These are phyloP conservation scores for Dictyostelium brefeldianum DNA, from an alignment of 78 protist genomes.

Conservation along the genomic window DNA sequence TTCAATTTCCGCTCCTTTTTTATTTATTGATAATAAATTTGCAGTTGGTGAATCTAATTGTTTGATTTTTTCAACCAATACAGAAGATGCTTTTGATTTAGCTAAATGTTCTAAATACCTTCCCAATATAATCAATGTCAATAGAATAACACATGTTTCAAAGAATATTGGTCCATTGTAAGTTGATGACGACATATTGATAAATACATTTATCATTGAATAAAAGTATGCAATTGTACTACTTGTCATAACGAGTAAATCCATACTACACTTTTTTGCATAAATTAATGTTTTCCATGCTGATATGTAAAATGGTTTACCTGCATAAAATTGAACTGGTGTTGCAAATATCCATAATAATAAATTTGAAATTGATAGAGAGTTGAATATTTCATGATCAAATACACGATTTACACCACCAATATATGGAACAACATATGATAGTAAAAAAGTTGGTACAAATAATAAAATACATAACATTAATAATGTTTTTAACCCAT, in stretches of 20 bases:
- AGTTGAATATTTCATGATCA: neutral
- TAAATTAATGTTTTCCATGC: slow-evolving; percentile 53
- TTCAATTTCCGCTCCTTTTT: neutral
- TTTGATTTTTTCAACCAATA: slow-evolving; percentile 74
- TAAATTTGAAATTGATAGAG: neutral
- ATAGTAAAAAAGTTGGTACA: slow-evolving; percentile 31
- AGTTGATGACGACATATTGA: neutral
- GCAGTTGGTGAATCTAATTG: slow-evolving; percentile 78
- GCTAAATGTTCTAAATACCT: slow-evolving; percentile 91
- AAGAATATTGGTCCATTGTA: slow-evolving; percentile 40
- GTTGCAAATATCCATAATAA: slow-evolving; percentile 40
- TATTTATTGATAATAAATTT: neutral
- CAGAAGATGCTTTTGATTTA: slow-evolving; percentile 90
- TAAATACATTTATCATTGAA: slow-evolving; percentile 69
- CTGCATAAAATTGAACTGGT: slow-evolving; percentile 81
- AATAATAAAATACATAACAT: neutral
- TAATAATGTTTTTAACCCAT: neutral
- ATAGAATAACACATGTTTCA: slow-evolving; percentile 81
- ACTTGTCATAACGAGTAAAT: slow-evolving; percentile 79
- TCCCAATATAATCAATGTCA: slow-evolving; percentile 94
- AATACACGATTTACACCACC: neutral
- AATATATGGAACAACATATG: slow-evolving; percentile 12
- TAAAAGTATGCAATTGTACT: slow-evolving; percentile 86
- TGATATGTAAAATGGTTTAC: slow-evolving; percentile 71
- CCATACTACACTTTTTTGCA: slow-evolving; percentile 82